These are phyloP conservation scores for Sechiopsis laciniata DNA, from an alignment of 306 rosid species.

Conservation along the genomic window DNA sequence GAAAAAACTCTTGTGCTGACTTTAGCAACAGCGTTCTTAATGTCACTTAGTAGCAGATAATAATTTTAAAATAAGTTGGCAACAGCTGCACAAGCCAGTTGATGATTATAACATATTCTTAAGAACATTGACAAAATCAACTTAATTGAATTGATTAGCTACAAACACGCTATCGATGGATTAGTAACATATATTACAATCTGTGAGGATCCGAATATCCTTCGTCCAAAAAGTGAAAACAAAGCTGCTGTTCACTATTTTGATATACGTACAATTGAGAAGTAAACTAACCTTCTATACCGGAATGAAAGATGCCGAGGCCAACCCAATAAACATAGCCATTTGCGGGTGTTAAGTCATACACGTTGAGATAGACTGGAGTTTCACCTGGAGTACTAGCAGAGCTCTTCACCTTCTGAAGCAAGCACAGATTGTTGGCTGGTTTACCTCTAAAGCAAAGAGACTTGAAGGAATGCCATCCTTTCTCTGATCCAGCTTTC, in stretches of 20 bases:
- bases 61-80: too few relatives aligned
- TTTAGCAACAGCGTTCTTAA: background rate
- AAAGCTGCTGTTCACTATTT: background rate
- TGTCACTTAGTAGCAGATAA: too few relatives aligned
- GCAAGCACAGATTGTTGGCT: conserved; percentile 11
- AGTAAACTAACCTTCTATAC: conserved; percentile 16
- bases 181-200: background rate
- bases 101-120: background rate
- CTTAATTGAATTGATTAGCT: background rate
- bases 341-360: conserved; percentile 24
- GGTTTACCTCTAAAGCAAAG: conserved; percentile 20
- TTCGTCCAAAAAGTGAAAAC: background rate
- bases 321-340: conserved; percentile 25
- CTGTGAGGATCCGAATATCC: background rate
- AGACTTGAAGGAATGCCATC: conserved; percentile 19
- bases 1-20: background rate
- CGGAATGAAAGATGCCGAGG: conserved; percentile 24
- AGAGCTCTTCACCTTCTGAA: conserved; percentile 16
- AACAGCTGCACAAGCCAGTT: background rate
- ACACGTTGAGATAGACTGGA: conserved; percentile 22
- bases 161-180: background rate
- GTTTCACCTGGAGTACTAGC: conserved; percentile 15
- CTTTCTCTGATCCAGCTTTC: conserved; percentile 21
- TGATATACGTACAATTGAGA: background rate
- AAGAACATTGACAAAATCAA: background rate